These are phyloP conservation scores for Thymus quinquecostatus DNA, from an alignment of 257 asterid genomes.

Conservation along the genomic window DNA sequence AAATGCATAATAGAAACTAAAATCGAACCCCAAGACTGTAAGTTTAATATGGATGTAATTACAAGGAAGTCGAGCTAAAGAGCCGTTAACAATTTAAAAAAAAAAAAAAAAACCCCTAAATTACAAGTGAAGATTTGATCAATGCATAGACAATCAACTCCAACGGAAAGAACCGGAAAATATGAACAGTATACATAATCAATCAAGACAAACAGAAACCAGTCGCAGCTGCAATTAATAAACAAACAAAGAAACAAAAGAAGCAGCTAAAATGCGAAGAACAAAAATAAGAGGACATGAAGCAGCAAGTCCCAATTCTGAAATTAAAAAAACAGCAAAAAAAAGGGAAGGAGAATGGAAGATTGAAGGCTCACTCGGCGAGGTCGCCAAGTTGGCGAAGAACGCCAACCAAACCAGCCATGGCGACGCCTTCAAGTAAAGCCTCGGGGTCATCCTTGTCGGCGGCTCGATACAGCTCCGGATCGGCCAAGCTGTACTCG, in stretches of 20 bases:
- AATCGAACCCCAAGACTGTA: not conserved
- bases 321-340: not conserved
- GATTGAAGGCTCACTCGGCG: constrained; percentile 68
- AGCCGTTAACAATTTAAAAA: not conserved
- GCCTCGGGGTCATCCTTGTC: constrained; percentile 99
- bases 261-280: not conserved
- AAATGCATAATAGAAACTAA: constrained; percentile 14
- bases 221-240: not conserved
- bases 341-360: not conserved
- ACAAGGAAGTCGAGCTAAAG: not conserved
- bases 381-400: constrained; percentile 99
- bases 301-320: not conserved
- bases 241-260: not conserved
- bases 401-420: constrained; percentile 98
- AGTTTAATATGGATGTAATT: too few species aligned
- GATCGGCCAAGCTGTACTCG: constrained; percentile 92
- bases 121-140: constrained; percentile 13
- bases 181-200: not conserved
- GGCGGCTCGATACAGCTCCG: constrained; percentile 79
- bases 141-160: not conserved
- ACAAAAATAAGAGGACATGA: not conserved
- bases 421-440: constrained; percentile 93
- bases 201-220: not conserved
- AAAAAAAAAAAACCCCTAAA: constrained; percentile 14
- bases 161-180: constrained; percentile 28